Percentiles rank a stretch among this genome's conserved stretches.
phyloP scores from a whole-genome alignment of 1,139 yeast genomes.

The Lodderomyces oxycetoniae region DNA sequence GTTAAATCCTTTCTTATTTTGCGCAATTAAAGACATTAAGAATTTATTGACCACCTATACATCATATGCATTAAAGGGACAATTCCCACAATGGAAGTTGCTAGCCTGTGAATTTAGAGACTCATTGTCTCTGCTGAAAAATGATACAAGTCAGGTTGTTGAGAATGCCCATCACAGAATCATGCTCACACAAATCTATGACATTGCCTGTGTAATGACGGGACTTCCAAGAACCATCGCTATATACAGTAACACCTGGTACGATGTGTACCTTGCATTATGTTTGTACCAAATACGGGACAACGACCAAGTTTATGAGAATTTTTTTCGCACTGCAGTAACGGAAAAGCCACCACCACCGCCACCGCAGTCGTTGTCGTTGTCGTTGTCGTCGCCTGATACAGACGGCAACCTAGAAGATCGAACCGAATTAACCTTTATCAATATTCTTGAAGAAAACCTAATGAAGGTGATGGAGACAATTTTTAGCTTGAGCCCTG shows the following conservation, averaged over 20 bases:
- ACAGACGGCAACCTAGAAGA: conserved; percentile 23
- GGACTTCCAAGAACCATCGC: conserved; percentile 54
- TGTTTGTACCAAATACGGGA: conserved; percentile 56
- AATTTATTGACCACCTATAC: conserved; percentile 38
- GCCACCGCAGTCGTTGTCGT: background rate
- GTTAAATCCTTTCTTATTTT: conserved; percentile 25
- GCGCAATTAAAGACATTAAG: conserved; percentile 47
- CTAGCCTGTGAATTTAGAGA: conserved; percentile 50
- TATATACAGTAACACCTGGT: conserved; percentile 56
- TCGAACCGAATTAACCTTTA: conserved; percentile 54
- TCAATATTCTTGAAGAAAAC: conserved; percentile 55
- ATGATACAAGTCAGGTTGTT: conserved; percentile 9
- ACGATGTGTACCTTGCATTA: conserved; percentile 61
- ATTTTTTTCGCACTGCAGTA: conserved; percentile 31
- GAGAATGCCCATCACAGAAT: conserved; percentile 13
- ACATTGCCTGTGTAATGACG: conserved; percentile 41
- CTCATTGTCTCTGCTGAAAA: conserved; percentile 22
- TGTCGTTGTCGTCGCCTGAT: background rate
- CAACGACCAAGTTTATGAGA: conserved; percentile 29
- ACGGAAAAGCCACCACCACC: conserved; percentile 30
- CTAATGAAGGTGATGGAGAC: conserved; percentile 56
- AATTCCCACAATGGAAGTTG: conserved; percentile 49
- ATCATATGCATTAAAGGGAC: conserved; percentile 36
- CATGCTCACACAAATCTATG: conserved; percentile 39
- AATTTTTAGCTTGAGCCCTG: conserved; percentile 57